Evolutionary conservation across 2,329 filamentous ascomycete species (phyloP).

Genomic region (Diplodia scrobiculata): DNA sequence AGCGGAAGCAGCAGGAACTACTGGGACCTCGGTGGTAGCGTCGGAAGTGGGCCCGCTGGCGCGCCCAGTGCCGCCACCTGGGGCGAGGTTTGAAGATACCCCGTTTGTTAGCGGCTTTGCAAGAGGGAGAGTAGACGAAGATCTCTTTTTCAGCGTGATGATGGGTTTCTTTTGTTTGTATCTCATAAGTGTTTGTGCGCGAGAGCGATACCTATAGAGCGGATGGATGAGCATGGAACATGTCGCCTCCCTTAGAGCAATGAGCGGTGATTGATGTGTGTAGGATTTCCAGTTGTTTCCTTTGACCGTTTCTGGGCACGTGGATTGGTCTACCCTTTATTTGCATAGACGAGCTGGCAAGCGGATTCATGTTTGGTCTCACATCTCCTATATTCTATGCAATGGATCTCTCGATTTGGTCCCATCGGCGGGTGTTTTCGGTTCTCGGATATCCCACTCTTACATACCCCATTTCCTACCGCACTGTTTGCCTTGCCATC

Average conservation of each 20-base stretch:
- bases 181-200: not conserved
- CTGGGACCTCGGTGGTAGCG: constrained; percentile 84
- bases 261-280: not conserved
- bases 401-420: not conserved
- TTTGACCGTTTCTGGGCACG: not conserved
- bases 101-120: not conserved
- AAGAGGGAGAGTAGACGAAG: constrained; percentile 13
- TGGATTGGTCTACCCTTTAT: not conserved
- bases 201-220: constrained; percentile 11
- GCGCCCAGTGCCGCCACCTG: constrained; percentile 16
- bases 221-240: not conserved
- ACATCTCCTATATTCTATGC: not conserved
- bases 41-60: constrained; percentile 60
- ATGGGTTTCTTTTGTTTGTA: not conserved
- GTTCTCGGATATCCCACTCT: not conserved
- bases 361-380: not conserved
- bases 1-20: constrained; percentile 80
- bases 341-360: constrained; percentile 10
- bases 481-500: not conserved
- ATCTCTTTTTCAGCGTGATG: not conserved
- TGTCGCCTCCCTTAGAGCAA: constrained; percentile 17
- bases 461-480: not conserved
- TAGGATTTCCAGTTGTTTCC: not conserved
- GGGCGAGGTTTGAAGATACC: constrained; percentile 6
- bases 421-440: not conserved